Base-by-base conservation (phyloP, 129 eudicot species). In the Calendula officinalis region DNA sequence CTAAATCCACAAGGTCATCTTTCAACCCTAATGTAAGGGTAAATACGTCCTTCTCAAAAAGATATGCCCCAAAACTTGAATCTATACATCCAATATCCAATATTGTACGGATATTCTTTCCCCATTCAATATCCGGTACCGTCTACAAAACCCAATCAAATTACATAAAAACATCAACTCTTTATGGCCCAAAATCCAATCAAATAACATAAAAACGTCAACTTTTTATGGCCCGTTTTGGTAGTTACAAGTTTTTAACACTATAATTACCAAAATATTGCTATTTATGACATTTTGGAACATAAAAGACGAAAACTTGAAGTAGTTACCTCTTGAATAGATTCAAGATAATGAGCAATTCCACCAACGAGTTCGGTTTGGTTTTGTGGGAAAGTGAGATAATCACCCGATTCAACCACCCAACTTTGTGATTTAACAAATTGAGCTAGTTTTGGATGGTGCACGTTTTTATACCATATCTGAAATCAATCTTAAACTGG, bases 111-210 rank as follows among this genome's bases (percentile, higher is more conserved):
- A 92, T 86, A 48, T 92, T 92, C 54, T 81, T 88, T 12, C 99
- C 99, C 99, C 96, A 92, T 78, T 92, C 99, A 73, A 92, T 85
- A 72, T 92, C 96, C 7, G 99, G 99, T 44, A 86, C 96, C 83
- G 88, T 88, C 99, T 92, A 80, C 53, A 62, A 63, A 22, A 41
- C 50, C 36, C 72, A 67, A 68, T 33, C 55, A 58, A 15, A 15
- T 62, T 6, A 9, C 12, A 30, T 5, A 32, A 54, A 42, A 58
- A 10, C 6, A 50, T 75, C 36, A 50, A 22, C 8, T 17, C 4
- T 44, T 44, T 44, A 11, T 44, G n/a, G 49, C 49, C 10, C 13
- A 14, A 14, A 44, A 14, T 44, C 12, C n/a, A 44, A 44, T 44
- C 3, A 49, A 49, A 22, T 49, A 16, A 4, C 17, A 3, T 43